These are phyloP conservation scores for Neofusicoccum cordaticola DNA, from an alignment of 2,329 filamentous ascomycete species.

Conservation along the genomic window DNA sequence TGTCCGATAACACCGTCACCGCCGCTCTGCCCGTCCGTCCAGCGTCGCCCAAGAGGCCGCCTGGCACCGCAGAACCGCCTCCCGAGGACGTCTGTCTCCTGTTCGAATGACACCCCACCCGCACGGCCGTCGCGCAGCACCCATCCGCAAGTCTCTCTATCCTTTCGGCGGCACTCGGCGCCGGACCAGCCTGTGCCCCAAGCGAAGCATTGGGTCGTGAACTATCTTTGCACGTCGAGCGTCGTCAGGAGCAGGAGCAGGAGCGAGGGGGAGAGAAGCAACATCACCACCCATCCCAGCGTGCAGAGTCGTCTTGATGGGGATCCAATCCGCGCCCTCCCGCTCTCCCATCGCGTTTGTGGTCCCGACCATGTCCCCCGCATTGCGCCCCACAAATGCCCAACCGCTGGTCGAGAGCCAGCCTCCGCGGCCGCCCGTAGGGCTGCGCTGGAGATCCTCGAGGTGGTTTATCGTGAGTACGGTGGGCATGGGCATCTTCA, in stretches of 20 bases:
- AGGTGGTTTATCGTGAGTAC: slow-evolving; percentile 59
- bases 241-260: neutral
- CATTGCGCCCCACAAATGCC: slow-evolving; percentile 10
- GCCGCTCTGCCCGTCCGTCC: neutral
- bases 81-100: neutral
- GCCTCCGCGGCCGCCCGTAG: slow-evolving; percentile 16
- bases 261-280: neutral
- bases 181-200: slow-evolving; percentile 8
- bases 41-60: no score
- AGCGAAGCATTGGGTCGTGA: slow-evolving; percentile 10
- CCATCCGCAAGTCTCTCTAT: neutral
- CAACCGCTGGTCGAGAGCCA: neutral
- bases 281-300: neutral
- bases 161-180: neutral
- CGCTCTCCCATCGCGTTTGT: slow-evolving; percentile 11
- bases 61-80: neutral
- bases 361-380: slow-evolving; percentile 13
- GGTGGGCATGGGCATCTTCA: slow-evolving; percentile 55
- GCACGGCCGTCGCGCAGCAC: neutral
- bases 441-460: slow-evolving; percentile 56
- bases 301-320: neutral
- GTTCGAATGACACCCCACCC: neutral
- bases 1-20: neutral
- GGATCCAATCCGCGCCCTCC: slow-evolving; percentile 14
- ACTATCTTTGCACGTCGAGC: slow-evolving; percentile 6